These are phyloP conservation scores for Arthroderma sp. DNA, from an alignment of 2,329 filamentous ascomycete species.

Conservation along the genomic window DNA sequence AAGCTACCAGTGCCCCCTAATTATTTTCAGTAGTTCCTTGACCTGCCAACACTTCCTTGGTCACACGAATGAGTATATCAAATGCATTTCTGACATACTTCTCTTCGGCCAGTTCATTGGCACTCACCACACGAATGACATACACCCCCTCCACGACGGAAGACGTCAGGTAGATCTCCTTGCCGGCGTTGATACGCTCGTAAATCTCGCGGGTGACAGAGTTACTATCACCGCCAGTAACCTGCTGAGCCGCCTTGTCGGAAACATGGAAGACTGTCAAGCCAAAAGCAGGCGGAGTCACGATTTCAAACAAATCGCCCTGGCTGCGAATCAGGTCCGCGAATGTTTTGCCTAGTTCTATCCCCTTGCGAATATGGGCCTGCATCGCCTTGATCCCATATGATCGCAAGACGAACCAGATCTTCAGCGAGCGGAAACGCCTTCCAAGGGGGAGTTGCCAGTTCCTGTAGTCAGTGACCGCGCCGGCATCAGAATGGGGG, in stretches of 20 bases:
- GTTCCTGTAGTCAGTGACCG: conserved; percentile 90
- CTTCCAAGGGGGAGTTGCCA: conserved; percentile 93
- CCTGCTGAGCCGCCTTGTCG: conserved; percentile 23
- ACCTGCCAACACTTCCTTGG: conserved; percentile 41
- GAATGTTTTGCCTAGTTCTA: conserved; percentile 60
- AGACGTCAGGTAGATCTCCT: conserved; percentile 72
- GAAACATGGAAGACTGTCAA: conserved; percentile 64
- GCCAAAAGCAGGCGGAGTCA: conserved; percentile 63
- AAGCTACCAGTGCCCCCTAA: not conserved
- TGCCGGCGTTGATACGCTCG: conserved; percentile 58
- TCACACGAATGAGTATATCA: conserved; percentile 54
- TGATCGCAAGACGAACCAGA: conserved; percentile 84
- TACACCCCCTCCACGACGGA: conserved; percentile 61
- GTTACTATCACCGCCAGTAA: not conserved
- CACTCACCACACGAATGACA: conserved; percentile 71
- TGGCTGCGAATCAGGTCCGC: conserved; percentile 46
- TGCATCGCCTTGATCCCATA: conserved; percentile 70
- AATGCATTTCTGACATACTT: conserved; percentile 62
- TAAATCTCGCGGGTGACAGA: conserved; percentile 57
- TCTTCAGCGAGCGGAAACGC: conserved; percentile 76
- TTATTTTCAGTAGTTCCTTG: not conserved
- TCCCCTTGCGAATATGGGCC: conserved; percentile 56
- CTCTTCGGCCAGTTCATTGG: conserved; percentile 57
- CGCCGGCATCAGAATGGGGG: conserved; percentile 62
- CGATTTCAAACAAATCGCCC: conserved; percentile 60